Base-by-base conservation (phyloP, 2,329 filamentous ascomycete genomes). In the Fusarium marasasianum region DNA sequence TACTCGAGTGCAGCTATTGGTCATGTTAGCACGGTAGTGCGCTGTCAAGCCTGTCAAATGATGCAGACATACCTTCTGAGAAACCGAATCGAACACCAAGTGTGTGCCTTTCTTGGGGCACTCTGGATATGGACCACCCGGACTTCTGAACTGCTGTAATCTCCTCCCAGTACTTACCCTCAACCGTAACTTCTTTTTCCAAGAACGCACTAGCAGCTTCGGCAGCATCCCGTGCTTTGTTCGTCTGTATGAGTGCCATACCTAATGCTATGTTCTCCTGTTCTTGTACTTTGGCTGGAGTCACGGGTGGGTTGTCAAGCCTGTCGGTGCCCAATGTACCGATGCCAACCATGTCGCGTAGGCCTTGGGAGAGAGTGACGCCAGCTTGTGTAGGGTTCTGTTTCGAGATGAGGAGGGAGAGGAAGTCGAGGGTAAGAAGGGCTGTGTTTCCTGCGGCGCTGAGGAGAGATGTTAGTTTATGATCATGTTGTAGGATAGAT, bases 11-110 rank as follows among this genome's bases (percentile, higher is more conserved):
- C 85, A 31, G 90, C 88, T 85, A 68, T 74, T 29, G 26, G 13
- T 11, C 43, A 7, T 17, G 75, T 85, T 64, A 85, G 81, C 38
- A 75, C 26, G 22, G 13, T 12, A 13, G 12, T 41, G 24, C 8
- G 17, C 20, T 33, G 18, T 31, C 45, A 17, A 22, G 22, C 18
- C 13, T 18, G 38, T 37, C 10, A 26, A 11, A n/a, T 15, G 40
- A 22, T 22, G 76, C 83, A 61, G 22, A 76, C 83, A 61, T 82
- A 89, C 88, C 89, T 85, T 98, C 96, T 18, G 92, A 88, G 79
- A 97, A 97, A 13, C 96, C 96, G 82, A 96, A 98, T 72, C 93
- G 91, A 41, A 98, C 96, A 26, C 93, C 95, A 56, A 98, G 86
- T 1, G 91, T 91, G 75, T 94, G 90, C 56, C 87, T 87, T 75